Evolutionary conservation across 768 basidiomycete species (phyloP).

Genomic region (Leccinum pellstonianum): DNA sequence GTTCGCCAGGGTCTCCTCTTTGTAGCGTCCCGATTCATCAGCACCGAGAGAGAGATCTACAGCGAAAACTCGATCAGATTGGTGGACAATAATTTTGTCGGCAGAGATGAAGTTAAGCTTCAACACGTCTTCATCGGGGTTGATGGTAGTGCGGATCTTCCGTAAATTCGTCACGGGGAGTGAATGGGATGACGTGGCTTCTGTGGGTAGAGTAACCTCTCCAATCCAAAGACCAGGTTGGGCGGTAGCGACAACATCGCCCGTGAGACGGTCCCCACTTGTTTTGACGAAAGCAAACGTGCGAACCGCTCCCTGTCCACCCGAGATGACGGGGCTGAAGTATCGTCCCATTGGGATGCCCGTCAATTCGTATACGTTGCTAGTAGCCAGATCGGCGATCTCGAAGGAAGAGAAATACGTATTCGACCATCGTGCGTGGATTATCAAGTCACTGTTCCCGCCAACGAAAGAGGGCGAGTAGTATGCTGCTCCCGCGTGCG

Average conservation of each 20-base stretch:
- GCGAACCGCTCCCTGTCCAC: constrained; percentile 39
- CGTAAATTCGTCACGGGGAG: constrained; percentile 48
- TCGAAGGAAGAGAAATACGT: constrained; percentile 62
- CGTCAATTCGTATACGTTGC: constrained; percentile 45
- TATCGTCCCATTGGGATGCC: constrained; percentile 68
- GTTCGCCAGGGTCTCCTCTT: constrained; percentile 46
- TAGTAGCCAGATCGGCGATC: constrained; percentile 51
- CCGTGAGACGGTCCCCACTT: constrained; percentile 57
- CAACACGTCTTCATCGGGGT: constrained; percentile 38
- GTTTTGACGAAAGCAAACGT: constrained; percentile 65
- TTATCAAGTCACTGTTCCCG: constrained; percentile 42
- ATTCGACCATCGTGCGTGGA: constrained; percentile 73
- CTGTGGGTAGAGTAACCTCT: constrained; percentile 50
- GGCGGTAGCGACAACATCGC: constrained; percentile 63
- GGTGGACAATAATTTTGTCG: constrained; percentile 60
- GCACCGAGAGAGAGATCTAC: constrained; percentile 50
- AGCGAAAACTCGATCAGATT: constrained; percentile 46
- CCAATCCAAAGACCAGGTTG: constrained; percentile 64
- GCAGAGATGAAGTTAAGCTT: constrained; percentile 58
- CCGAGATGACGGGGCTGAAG: constrained; percentile 56
- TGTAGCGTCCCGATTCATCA: constrained; percentile 47
- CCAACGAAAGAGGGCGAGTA: constrained; percentile 62
- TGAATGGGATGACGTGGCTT: constrained; percentile 16
- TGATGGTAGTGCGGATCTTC: constrained; percentile 52
- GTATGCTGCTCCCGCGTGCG: constrained; percentile 49